phyloP scores from a whole-genome alignment of 495 filamentous ascomycete species.

The Chaetomidium leptoderma region DNA sequence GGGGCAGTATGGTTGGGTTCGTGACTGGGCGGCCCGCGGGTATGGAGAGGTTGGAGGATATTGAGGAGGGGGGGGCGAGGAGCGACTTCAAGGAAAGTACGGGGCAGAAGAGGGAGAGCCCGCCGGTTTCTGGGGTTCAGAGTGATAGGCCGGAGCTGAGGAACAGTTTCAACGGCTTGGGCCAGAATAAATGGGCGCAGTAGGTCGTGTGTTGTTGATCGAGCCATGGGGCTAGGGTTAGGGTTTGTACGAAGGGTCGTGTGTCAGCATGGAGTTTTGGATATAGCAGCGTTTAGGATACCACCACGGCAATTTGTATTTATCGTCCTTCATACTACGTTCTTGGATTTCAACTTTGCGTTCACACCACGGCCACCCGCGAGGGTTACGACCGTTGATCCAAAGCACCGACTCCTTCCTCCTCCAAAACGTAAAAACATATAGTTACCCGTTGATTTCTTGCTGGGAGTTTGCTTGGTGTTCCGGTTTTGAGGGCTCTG shows the following conservation, averaged over 20 bases:
- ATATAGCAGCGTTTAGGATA: not conserved
- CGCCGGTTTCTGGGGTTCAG: constrained; percentile 21
- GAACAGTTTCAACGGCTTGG: constrained; percentile 35
- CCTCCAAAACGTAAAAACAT: too few relatives aligned
- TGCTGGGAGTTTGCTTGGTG: too few relatives aligned
- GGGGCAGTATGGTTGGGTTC: constrained; percentile 26
- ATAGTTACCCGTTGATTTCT: too few relatives aligned
- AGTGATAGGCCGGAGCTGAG: constrained; percentile 28
- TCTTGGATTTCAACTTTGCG: not conserved
- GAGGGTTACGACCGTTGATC: too few relatives aligned
- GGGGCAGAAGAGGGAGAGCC: constrained; percentile 4
- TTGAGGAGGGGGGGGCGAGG: constrained; percentile 22
- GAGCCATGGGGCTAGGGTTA: too few relatives aligned
- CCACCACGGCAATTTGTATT: not conserved
- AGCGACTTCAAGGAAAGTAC: not conserved
- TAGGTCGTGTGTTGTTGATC: not conserved
- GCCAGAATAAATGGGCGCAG: constrained; percentile 31
- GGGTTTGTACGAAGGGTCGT: not conserved
- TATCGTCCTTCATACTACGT: not conserved
- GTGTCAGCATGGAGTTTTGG: not conserved
- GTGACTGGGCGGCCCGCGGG: constrained; percentile 19
- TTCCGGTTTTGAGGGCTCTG: too few relatives aligned
- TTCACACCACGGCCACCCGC: too few relatives aligned
- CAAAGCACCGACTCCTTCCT: too few relatives aligned
- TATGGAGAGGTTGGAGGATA: constrained; percentile 29